Evolutionary conservation across 2,329 filamentous ascomycete genomes (phyloP), one percentile per base, ranked within the genome.

Genomic region (Penicillium vulpinum): DNA sequence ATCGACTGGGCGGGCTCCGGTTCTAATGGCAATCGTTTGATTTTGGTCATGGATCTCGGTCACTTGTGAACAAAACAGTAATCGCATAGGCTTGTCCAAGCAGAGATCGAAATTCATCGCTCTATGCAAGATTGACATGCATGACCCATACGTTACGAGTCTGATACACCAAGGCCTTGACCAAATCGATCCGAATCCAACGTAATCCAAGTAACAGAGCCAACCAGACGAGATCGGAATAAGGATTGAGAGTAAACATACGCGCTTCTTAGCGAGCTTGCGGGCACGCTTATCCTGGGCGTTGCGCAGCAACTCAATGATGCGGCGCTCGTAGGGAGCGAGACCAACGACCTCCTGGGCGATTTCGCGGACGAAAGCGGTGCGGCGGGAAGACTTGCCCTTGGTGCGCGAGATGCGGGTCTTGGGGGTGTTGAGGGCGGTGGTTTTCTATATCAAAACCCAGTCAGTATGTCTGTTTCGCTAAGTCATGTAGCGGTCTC

Each of bases 291-390:
- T 97, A 83, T 99, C 94, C 85, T 96, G 95, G 85, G 86, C 89
- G 90, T 99, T 99, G 76, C 94, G 91, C 82, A 99, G 89, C 78
- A 99, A 85, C 87, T 99, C 94, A 78, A 99, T 96, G 73, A 99
- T 91, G 78, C 94, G 92, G 81, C 94, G 93, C 88, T 99, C 94
- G 80, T 99, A 94, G 75, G 91, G 91, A 71, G 91, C 91, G 71
- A 94, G 89, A 77, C 90, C 94, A 80, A 92, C 88, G 80, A 97
- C 94, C 85, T 99, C 94, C 86, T 95, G 96, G 80, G 96, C 91
- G 78, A 99, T 89, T 77, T 97, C 92, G 73, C 94, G 87, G 72
- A 97, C 93, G 83, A 99, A 97, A 73, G 90, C 88, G 72, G 94
- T 97, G 76, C 92, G 88, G 88, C 96, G 96, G 84, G 90, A 95